Evolutionary conservation across 225 moss, liverwort and hornwort species (phyloP).

Genomic region (Bryum argenteum): DNA sequence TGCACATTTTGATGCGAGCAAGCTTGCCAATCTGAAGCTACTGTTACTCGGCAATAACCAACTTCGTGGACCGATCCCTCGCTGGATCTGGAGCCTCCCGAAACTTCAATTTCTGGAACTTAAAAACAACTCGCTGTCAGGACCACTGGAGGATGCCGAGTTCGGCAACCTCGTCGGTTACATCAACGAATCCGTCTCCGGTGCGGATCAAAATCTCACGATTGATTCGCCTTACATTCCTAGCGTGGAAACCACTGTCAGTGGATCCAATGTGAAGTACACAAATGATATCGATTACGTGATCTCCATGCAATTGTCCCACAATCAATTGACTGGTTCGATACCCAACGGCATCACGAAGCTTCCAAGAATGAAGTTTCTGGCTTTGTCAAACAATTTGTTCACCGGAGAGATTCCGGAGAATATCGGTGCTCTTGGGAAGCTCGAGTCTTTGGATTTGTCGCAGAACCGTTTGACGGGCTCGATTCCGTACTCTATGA

Average conservation of each 20-base stretch:
- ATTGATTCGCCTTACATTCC: constrained; percentile 28
- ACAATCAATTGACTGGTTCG: constrained; percentile 24
- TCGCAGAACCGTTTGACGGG: constrained; percentile 36
- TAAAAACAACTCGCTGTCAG: constrained; percentile 31
- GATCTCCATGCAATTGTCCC: constrained; percentile 40
- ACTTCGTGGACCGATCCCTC: constrained; percentile 30
- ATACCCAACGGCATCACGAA: constrained; percentile 29
- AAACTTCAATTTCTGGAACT: constrained; percentile 42
- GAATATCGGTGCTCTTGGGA: constrained; percentile 14
- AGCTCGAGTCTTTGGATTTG: constrained; percentile 18
- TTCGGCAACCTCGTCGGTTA: constrained; percentile 37
- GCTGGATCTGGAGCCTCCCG: constrained; percentile 45
- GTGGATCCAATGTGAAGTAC: not conserved
- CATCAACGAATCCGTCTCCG: constrained; percentile 6
- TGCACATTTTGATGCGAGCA: constrained; percentile 17
- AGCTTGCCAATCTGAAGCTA: constrained; percentile 22
- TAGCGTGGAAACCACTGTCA: constrained; percentile 13
- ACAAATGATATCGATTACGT: not conserved
- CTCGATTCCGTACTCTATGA: constrained; percentile 27
- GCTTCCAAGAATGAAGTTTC: constrained; percentile 24
- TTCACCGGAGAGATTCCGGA: constrained; percentile 34
- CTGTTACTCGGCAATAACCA: constrained; percentile 40
- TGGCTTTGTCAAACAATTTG: constrained; percentile 30
- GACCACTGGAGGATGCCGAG: not conserved
- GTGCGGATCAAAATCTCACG: not conserved